phyloP scores from a whole-genome alignment of 805 yeast genomes.

The Aciculoconidium aculeatum region DNA sequence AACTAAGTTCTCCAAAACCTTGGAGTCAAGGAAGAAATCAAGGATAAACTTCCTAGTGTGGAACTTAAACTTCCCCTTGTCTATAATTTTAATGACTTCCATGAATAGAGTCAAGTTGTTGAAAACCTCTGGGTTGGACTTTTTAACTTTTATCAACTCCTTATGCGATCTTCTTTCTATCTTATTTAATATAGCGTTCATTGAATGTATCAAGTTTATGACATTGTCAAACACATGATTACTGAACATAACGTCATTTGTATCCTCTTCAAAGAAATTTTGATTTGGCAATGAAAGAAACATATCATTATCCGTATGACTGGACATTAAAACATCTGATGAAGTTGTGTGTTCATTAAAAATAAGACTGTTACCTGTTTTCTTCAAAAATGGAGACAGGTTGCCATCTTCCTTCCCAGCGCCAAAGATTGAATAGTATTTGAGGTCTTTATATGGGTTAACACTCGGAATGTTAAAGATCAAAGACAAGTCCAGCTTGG shows the following conservation, averaged over 20 bases:
- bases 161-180: conserved; percentile 53
- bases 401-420: conserved; percentile 1
- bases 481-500: conserved; percentile 6
- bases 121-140: conserved; percentile 45
- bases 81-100: conserved; percentile 44
- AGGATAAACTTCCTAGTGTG: conserved; percentile 59
- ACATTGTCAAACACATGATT: conserved; percentile 21
- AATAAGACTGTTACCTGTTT: conserved; percentile 1
- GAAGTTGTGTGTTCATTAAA: no score
- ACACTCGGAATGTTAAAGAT: conserved; percentile 14
- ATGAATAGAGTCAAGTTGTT: conserved; percentile 50
- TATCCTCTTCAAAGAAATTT: no score
- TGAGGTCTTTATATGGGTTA: conserved; percentile 22
- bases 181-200: conserved; percentile 38
- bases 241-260: no score
- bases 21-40: conserved; percentile 50
- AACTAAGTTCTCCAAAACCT: conserved; percentile 47
- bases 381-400: conserved; percentile 1
- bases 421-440: conserved; percentile 21
- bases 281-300: no score
- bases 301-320: no score
- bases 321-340: no score
- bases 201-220: conserved; percentile 39
- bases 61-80: conserved; percentile 57
- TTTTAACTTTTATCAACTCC: conserved; percentile 50